Evolutionary conservation across 148 eudicot genomes (phyloP).

Genomic region (Drosera capensis): DNA sequence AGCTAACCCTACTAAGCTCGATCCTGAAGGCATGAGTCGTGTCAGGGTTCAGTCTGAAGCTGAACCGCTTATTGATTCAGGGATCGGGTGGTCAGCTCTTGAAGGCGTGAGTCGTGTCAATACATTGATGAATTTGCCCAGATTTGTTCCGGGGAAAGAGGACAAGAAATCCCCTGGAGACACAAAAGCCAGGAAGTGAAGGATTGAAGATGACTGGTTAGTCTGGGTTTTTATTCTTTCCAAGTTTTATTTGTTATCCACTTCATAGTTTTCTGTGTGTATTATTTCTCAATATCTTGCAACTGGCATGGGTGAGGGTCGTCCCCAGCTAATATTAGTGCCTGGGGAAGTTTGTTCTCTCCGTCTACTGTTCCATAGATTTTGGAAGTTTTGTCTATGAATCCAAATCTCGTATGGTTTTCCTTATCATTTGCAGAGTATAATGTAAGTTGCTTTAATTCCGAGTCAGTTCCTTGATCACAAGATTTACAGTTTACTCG

Average conservation of each 20-base stretch:
- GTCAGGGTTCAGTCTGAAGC: conserved; percentile 8
- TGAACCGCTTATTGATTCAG: neutral
- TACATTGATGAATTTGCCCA: conserved; percentile 56
- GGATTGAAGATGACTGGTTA: neutral
- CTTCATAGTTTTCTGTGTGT: neutral
- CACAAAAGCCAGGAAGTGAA: conserved; percentile 6
- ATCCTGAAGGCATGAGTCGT: conserved; percentile 17
- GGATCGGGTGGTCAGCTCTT: conserved; percentile 56
- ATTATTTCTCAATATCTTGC: neutral
- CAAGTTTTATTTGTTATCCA: neutral
- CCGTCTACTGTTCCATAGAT: conserved; percentile 22
- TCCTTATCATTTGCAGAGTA: neutral
- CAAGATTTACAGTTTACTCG: too few species aligned
- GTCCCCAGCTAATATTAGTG: conserved; percentile 47
- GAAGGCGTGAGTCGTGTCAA: conserved; percentile 76
- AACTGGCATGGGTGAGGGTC: conserved; percentile 14
- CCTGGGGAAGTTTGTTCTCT: conserved; percentile 32
- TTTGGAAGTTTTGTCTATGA: conserved; percentile 20
- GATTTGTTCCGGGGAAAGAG: conserved; percentile 34
- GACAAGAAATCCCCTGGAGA: conserved; percentile 11
- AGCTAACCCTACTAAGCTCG: conserved; percentile 12
- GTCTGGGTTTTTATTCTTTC: neutral
- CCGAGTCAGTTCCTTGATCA: too few species aligned
- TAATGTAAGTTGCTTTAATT: too few species aligned
- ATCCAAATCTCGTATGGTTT: conserved; percentile 12